These are phyloP conservation scores for Gloeopeniophorella convolvens DNA, from an alignment of 768 basidiomycete genomes.

Conservation along the genomic window DNA sequence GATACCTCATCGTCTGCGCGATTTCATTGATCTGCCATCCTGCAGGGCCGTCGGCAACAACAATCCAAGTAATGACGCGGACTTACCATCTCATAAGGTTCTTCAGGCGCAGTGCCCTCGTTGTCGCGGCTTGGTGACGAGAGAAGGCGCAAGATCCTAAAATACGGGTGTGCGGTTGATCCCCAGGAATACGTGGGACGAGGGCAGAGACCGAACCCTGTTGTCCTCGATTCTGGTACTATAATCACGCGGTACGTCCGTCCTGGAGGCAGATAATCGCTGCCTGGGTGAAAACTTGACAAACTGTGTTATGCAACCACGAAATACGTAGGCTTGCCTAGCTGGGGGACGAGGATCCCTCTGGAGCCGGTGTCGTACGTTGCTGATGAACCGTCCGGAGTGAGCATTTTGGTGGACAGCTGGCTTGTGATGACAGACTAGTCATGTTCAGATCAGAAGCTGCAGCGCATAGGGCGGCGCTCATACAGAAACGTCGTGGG, in stretches of 20 bases:
- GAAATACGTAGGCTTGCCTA: slow-evolving; percentile 37
- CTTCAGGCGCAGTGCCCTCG: slow-evolving; percentile 21
- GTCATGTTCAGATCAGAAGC: neutral
- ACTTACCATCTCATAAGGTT: slow-evolving; percentile 27
- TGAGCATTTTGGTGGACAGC: slow-evolving; percentile 60
- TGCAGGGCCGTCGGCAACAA: neutral
- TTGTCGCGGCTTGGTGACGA: slow-evolving; percentile 29
- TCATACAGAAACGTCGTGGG: slow-evolving; percentile 25
- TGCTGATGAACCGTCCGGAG: slow-evolving; percentile 56
- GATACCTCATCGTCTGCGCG: neutral
- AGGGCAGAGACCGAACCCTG: slow-evolving; percentile 32
- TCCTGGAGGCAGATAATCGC: slow-evolving; percentile 37
- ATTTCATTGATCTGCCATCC: slow-evolving; percentile 11
- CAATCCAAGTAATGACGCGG: neutral
- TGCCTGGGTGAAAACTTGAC: slow-evolving; percentile 25
- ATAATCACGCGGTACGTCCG: slow-evolving; percentile 39
- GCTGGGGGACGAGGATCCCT: slow-evolving; percentile 60
- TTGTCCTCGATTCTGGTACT: slow-evolving; percentile 33
- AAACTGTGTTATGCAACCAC: too few relatives aligned
- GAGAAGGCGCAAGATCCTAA: slow-evolving; percentile 37
- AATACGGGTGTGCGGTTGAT: slow-evolving; percentile 7
- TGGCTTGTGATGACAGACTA: slow-evolving; percentile 60
- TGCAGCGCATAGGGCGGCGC: neutral
- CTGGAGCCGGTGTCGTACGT: slow-evolving; percentile 58
- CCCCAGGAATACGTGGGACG: slow-evolving; percentile 8